Evolutionary conservation across 2,329 filamentous ascomycete genomes (phyloP), one percentile per base, ranked within the genome.

Genomic region (Periconia digitata): DNA sequence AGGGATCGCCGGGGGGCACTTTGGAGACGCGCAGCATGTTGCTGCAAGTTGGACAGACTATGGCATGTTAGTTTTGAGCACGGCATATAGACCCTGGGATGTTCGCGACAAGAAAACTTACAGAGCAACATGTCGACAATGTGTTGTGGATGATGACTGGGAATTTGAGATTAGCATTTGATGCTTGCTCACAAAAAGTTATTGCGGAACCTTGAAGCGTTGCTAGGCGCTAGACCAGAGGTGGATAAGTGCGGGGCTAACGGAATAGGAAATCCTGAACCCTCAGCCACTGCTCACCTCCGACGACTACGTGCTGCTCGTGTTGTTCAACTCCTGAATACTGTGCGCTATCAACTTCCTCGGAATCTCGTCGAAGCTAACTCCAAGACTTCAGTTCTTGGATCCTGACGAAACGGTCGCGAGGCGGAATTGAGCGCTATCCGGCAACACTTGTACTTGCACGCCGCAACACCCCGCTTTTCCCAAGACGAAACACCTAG

Each of bases 31-130:
- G 90, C 66, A 94, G 84, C 72, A 90, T 85, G 77, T 92, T 94
- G 72, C 85, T 85, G 79, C 89, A 94, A 69, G 84, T 83, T 43
- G 89, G 89, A 72, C 89, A 94, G 82, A 92, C 87, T 66, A 40
- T 21, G 37, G 24, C 23, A 27, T 23, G 32, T 52, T 44, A 53
- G 46, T 21, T 21, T 15, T 15, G 43, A 13, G 3, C 10, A 2
- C 21, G 18, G 5, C 23, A 6, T 18, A 18, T 17, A 20, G 8
- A 3, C 16, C 4, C 29, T 2, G 42, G 5, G 15, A 22, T 22
- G n/a, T 15, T 32, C 18, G 13, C 15, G 39, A 32, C 18, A 7
- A 20, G 36, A 32, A 40, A 20, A 63, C 71, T 62, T 79, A 88
- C 85, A 88, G 71, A 88, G 83, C 58, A 88, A 72, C 85, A 88